Conservation (phyloP, 768 basidiomycete species). For the Lactifluus subvellereus region DNA sequence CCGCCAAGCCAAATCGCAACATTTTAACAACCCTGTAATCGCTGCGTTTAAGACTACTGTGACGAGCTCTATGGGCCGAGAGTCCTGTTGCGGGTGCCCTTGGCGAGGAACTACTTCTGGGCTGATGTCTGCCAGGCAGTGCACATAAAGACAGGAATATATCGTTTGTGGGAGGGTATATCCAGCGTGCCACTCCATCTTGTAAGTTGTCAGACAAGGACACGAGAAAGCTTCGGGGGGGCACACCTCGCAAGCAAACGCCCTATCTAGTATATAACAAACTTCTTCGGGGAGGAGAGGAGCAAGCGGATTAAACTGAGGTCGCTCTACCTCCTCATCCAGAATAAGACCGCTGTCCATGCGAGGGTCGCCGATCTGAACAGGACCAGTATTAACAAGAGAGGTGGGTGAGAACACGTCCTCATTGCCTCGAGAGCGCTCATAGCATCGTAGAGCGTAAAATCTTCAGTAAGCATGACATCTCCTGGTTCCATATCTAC, state of each 20-base stretch:
- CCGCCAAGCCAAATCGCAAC: slow-evolving; percentile 74
- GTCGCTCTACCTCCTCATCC: slow-evolving; percentile 35
- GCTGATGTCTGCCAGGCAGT: slow-evolving; percentile 55
- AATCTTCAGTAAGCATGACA: slow-evolving; percentile 61
- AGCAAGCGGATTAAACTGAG: slow-evolving; percentile 56
- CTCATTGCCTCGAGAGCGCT: slow-evolving; percentile 74
- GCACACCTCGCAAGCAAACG: slow-evolving; percentile 72
- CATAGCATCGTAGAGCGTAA: slow-evolving; percentile 87
- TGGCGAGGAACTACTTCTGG: slow-evolving; percentile 41
- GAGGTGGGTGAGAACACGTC: slow-evolving; percentile 21
- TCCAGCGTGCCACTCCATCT: slow-evolving; percentile 89
- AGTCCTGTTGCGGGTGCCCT: slow-evolving; percentile 32
- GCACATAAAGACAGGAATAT: slow-evolving; percentile 71
- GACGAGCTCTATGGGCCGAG: slow-evolving; percentile 57
- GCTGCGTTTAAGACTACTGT: slow-evolving; percentile 63
- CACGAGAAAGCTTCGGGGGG: neutral
- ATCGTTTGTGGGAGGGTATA: slow-evolving; percentile 83
- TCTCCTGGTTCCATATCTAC: slow-evolving; percentile 59
- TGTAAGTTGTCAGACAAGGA: slow-evolving; percentile 22
- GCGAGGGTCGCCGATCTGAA: slow-evolving; percentile 82
- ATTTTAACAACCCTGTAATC: slow-evolving; percentile 68
- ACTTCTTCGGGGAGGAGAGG: slow-evolving; percentile 71
- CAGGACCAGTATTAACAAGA: slow-evolving; percentile 16
- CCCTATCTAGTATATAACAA: slow-evolving; percentile 82
- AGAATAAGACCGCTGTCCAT: slow-evolving; percentile 72